phyloP scores from a whole-genome alignment of 2,329 filamentous ascomycete species.

The Colletotrichum musae region DNA sequence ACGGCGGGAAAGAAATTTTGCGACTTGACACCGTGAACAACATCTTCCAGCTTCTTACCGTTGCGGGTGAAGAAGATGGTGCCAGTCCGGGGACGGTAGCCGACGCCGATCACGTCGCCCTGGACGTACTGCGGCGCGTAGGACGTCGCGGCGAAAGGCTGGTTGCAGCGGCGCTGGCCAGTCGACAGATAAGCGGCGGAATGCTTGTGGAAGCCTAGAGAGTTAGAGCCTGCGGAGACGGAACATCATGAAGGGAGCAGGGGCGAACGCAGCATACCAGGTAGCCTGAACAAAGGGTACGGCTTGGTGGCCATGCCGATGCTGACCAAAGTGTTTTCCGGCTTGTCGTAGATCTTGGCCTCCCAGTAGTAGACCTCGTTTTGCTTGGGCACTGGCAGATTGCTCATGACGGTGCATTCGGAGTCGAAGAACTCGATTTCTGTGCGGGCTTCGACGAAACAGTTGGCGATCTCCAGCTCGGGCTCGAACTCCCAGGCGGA shows the following conservation, averaged over 20 bases:
- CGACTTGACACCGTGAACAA: constrained; percentile 90
- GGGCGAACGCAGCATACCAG: constrained; percentile 74
- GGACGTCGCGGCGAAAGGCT: constrained; percentile 84
- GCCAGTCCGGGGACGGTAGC: constrained; percentile 93
- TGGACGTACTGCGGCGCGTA: constrained; percentile 91
- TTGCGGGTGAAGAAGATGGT: constrained; percentile 99
- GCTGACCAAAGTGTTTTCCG: constrained; percentile 86
- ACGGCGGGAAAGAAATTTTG: constrained; percentile 98
- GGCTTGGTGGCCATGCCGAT: constrained; percentile 98
- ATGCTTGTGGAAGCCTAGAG: constrained; percentile 87
- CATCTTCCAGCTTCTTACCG: constrained; percentile 96
- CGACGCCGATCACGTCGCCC: constrained; percentile 95
- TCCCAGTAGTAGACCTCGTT: constrained; percentile 99
- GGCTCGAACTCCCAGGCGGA: constrained; percentile 99
- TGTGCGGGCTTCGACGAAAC: constrained; percentile 95
- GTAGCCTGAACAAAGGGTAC: constrained; percentile 93
- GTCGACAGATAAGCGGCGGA: constrained; percentile 93
- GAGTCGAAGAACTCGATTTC: constrained; percentile 99
- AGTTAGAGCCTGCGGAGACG: constrained; percentile 16
- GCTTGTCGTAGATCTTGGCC: constrained; percentile 98
- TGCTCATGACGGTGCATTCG: constrained; percentile 97
- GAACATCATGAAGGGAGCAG: background rate
- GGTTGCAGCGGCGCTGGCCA: constrained; percentile 90
- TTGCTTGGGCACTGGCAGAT: constrained; percentile 96
- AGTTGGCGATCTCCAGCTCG: constrained; percentile 98